Percentiles rank a stretch among this genome's conserved stretches.
Evolutionary conservation across 345 rosid species (phyloP).

Genomic region (Ceriops decandra): DNA sequence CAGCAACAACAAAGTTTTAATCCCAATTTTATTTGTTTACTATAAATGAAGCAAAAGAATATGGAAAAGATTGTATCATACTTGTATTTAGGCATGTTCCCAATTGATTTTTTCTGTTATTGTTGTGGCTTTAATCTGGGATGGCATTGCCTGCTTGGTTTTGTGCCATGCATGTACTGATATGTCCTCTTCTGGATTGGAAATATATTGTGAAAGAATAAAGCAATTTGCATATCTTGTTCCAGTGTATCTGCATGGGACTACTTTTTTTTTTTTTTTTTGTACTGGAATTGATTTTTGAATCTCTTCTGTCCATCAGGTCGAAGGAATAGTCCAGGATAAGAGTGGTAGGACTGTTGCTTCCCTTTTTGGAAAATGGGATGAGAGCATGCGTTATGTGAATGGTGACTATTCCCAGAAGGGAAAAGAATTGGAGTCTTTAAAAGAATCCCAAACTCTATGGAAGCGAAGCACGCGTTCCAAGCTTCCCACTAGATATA

Average conservation of each 20-base stretch:
- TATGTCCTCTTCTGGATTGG: not conserved
- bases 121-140: too few species aligned
- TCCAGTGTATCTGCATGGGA: too few species aligned
- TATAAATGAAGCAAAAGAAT: too few species aligned
- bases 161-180: too few species aligned
- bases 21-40: too few species aligned
- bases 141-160: too few species aligned
- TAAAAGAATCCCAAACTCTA: conserved; percentile 53
- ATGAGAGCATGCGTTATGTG: conserved; percentile 79
- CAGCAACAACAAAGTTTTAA: too few species aligned
- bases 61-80: too few species aligned
- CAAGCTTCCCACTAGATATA: conserved; percentile 64
- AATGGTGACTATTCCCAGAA: conserved; percentile 66
- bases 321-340: conserved; percentile 85
- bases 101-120: too few species aligned
- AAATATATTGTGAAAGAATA: not conserved
- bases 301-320: conserved; percentile 37
- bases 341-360: conserved; percentile 70
- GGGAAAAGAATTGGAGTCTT: conserved; percentile 55
- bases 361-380: conserved; percentile 95
- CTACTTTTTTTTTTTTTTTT: too few species aligned
- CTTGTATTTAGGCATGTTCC: too few species aligned
- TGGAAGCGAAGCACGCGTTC: conserved; percentile 84
- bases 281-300: not conserved
- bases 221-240: not conserved